Conservation (phyloP, 1,139 yeast genomes). For the Candida sp. region DNA sequence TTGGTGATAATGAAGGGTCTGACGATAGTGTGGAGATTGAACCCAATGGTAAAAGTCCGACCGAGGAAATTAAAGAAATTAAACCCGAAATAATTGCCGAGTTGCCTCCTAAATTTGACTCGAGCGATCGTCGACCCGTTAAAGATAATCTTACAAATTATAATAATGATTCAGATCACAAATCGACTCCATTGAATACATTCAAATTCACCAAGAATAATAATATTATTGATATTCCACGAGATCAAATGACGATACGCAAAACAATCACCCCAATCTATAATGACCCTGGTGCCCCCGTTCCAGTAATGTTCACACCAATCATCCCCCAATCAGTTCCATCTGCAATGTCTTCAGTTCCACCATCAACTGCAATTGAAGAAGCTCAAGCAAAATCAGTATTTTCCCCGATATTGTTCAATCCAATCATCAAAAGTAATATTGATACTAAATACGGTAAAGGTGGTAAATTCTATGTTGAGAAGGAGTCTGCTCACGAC, state of each 20-base stretch:
- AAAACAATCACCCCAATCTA: constrained; percentile 49
- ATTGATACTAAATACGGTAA: constrained; percentile 80
- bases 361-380: constrained; percentile 13
- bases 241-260: constrained; percentile 50
- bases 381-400: constrained; percentile 38
- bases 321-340: constrained; percentile 23
- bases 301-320: constrained; percentile 63
- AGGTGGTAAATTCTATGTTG: constrained; percentile 82
- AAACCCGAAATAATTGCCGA: background rate
- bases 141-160: background rate
- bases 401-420: constrained; percentile 78
- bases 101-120: background rate
- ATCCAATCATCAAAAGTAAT: constrained; percentile 70
- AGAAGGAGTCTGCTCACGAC: constrained; percentile 26
- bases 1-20: constrained; percentile 33
- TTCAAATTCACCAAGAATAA: constrained; percentile 9
- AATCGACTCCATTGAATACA: background rate
- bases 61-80: background rate
- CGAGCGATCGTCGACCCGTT: background rate
- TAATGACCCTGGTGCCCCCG: constrained; percentile 80
- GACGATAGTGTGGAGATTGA: constrained; percentile 3
- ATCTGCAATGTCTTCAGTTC: constrained; percentile 10
- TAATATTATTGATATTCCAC: constrained; percentile 49
- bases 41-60: background rate
- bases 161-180: background rate